A percentile compares a stretch with the other conserved stretches of the same genome.
Conservation (phyloP, 78 protist species). For the Polysphondylium violaceum region DNA sequence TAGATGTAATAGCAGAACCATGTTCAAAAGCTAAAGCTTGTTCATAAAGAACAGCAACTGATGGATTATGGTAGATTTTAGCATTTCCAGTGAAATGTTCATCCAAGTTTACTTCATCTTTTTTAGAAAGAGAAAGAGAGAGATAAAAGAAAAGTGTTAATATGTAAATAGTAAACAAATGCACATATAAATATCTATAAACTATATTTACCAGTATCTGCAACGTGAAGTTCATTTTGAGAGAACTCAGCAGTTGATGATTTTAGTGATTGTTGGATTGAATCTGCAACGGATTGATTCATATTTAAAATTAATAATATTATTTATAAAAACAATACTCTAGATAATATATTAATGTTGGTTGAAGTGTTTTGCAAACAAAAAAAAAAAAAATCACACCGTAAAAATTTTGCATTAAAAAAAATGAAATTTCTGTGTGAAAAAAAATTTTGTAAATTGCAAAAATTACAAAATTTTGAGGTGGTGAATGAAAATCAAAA, state of each 20-base stretch:
- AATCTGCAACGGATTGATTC: constrained; percentile 24
- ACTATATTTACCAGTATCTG: constrained; percentile 37
- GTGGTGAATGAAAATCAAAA: no score
- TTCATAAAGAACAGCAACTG: constrained; percentile 88
- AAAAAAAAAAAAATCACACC: no score
- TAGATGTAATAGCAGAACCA: constrained; percentile 69
- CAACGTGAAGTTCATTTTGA: background rate
- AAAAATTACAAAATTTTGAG: background rate
- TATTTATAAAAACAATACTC: background rate
- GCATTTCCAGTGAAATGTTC: constrained; percentile 49
- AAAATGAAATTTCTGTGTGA: background rate
- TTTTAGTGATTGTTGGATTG: constrained; percentile 37
- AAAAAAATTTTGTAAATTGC: background rate
- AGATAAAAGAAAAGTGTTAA: background rate
- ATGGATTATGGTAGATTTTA: constrained; percentile 82
- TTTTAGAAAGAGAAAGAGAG: background rate
- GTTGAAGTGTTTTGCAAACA: no score
- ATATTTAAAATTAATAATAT: background rate
- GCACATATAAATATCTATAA: background rate
- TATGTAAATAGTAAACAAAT: background rate
- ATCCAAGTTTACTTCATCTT: constrained; percentile 44
- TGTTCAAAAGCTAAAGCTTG: constrained; percentile 87
- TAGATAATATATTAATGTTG: background rate
- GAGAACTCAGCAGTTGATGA: constrained; percentile 65
- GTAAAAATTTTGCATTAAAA: background rate